Base-by-base conservation (phyloP, 441 rosid species). In the Manihot esculenta region DNA sequence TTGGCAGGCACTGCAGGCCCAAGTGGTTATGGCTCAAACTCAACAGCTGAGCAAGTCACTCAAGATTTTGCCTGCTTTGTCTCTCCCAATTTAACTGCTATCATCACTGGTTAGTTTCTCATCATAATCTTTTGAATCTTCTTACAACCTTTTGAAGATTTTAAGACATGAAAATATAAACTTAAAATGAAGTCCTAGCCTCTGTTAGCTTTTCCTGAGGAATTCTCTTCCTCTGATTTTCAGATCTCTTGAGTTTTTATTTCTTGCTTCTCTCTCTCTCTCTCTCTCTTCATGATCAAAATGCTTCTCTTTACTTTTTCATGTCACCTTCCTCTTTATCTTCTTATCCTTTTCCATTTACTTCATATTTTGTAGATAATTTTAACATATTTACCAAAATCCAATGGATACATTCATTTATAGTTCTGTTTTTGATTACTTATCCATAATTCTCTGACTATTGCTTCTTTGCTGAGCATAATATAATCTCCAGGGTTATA, bases 1-100 rank as follows among this genome's bases (percentile, higher is more conserved):
- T 78, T 94, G 35, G 94, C 96, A 30, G 97, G 97, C 61, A 84
- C 88, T 71, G 93, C 94, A 42, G 99, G 97, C 18, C 89, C 97
- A 10, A 94, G 94, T 73, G 99, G 99, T 33, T 92, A 80, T 84
- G 97, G 99, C 81, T 94, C 99, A 11, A 90, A 84, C 48, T 83
- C 99, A 15, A 90, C 97, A 12, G 97, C 99, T 62, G 93, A 92
- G 23, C 88, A 88, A 81, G 97, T 90, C 70, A 83, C 91, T 33
- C 76, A 74, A 49, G 68, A 78, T 76, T 78, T 23, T 53, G 35
- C 55, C 70, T 71, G 14, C 54, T 72, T 70, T 10, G 20, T 70
- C 62, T 71, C 77, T 54, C 66, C 81, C 72, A 70, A 75, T 64
- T 86, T 84, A 48, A 94, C 97, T 70, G 99, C 96, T 49, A 85